Base-by-base conservation (phyloP, 345 rosid species). In the Acer campestre region DNA sequence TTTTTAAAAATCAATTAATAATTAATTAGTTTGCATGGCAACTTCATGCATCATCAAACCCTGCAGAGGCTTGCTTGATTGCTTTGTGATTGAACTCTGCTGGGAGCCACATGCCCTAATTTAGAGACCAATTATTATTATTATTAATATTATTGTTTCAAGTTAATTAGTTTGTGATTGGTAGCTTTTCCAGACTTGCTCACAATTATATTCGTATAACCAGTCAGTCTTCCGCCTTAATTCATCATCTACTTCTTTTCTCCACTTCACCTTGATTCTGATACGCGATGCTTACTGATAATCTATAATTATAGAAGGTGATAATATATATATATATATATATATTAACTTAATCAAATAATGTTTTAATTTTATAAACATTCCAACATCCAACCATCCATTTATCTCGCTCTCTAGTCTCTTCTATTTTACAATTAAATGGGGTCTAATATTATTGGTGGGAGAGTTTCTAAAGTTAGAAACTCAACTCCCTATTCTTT, bases 31-130 rank as follows among this genome's bases (percentile, higher is more conserved):
- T 63, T 18, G 49, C 49, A 11, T 67, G 27, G 46, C 38, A 16
- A 53, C n/a, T 53, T 67, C 70, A 51, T 49, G 10, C 38, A 7
- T 42, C 11, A 42, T 42, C 46, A 51, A 70, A 51, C 61, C 61
- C 10, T 62, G 71, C 74, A 29, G 70, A 13, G 31, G 51, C 6
- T 35, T 35, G 38, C 42, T 55, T 73, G 84, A 78, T 81, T 81
- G 68, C 76, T 17, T 56, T 63, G 27, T 80, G 73, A 80, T 77
- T 74, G 65, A 67, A 58, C 16, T 68, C 71, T 0, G 0, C 4
- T 66, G 80, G 83, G 81, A 46, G 35, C 80, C 82, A 75, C 77
- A 55, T 42, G 56, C 68, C 40, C 38, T 31, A 22, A 69, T 64
- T 78, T 35, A 35, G 16, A 17, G n/a, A 35, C 56, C 76, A 40